Evolutionary conservation across 768 basidiomycete species (phyloP).

Genomic region (Mycena olivaceomarginata): DNA sequence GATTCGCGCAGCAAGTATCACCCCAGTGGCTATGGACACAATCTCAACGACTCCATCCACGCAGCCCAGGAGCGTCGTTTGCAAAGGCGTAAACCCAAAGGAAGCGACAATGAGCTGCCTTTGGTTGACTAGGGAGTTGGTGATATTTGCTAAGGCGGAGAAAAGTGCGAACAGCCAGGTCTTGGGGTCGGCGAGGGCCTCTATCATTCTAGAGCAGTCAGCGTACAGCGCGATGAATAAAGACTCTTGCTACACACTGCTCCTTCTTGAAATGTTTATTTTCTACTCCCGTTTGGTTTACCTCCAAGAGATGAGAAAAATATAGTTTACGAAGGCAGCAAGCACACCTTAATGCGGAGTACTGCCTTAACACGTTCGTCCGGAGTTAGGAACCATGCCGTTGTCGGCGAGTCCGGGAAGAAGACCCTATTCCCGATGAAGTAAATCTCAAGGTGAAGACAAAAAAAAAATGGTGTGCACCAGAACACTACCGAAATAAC

Average conservation of each 20-base stretch:
- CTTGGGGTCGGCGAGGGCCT: background rate
- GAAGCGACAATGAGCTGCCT: background rate
- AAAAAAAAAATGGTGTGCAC: conserved; percentile 46
- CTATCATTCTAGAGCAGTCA: background rate
- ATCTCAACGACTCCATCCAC: background rate
- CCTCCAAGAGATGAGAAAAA: background rate
- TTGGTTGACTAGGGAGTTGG: background rate
- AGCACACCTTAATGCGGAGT: conserved; percentile 60
- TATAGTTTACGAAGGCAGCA: too few relatives aligned
- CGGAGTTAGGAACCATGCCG: conserved; percentile 67
- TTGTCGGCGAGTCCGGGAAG: conserved; percentile 78
- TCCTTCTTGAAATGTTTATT: conserved; percentile 69
- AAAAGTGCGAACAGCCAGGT: background rate
- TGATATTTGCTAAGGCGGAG: background rate
- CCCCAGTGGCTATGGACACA: background rate
- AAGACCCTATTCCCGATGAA: conserved; percentile 41
- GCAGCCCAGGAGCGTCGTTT: background rate
- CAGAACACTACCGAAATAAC: conserved; percentile 63
- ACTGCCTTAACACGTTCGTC: conserved; percentile 64
- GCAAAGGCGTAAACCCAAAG: background rate
- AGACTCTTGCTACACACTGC: conserved; percentile 67
- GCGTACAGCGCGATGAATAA: background rate
- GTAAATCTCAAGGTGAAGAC: background rate
- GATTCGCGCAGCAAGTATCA: background rate
- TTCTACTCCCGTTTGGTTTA: conserved; percentile 87